A percentile compares a stretch with the other conserved stretches of the same genome.
Evolutionary conservation across 805 yeast genomes (phyloP).

Genomic region (Hanseniaspora jakobsenii): DNA sequence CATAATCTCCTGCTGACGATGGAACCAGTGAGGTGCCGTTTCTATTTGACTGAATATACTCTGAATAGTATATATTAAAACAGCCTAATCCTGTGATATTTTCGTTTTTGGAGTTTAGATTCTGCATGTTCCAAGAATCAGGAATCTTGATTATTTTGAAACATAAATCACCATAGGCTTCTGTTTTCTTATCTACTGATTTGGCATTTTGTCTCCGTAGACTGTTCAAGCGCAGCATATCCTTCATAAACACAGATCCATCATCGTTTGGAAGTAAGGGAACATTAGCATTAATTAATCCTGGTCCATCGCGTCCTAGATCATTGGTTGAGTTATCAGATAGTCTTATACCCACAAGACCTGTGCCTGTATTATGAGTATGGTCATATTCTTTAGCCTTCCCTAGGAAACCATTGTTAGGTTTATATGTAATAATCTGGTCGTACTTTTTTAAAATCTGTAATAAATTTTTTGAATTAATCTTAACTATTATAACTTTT

Average conservation of each 20-base stretch:
- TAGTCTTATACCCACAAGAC: not conserved
- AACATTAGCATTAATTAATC: too few relatives aligned
- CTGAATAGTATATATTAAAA: slow-evolving; percentile 7
- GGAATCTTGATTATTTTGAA: slow-evolving; percentile 11
- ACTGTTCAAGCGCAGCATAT: slow-evolving; percentile 8
- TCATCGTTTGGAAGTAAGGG: too few relatives aligned
- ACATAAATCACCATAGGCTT: slow-evolving; percentile 5
- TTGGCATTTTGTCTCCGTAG: not conserved
- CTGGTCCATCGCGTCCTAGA: too few relatives aligned
- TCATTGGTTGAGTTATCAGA: too few relatives aligned
- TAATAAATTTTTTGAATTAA: slow-evolving; percentile 9
- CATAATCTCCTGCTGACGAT: not conserved
- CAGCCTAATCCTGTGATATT: slow-evolving; percentile 3
- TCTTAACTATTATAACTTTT: slow-evolving; percentile 4
- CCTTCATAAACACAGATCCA: slow-evolving; percentile 6
- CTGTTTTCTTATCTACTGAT: not conserved
- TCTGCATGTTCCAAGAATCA: slow-evolving; percentile 4
- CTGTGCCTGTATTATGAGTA: too few relatives aligned
- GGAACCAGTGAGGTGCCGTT: not conserved
- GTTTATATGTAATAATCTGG: slow-evolving; percentile 8
- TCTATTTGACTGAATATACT: not conserved
- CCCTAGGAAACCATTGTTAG: not conserved
- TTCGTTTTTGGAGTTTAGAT: not conserved
- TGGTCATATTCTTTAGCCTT: too few relatives aligned
- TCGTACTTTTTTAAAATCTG: slow-evolving; percentile 10